Evolutionary conservation across 306 rosid species (phyloP).

Genomic region (Inga oerstediana): DNA sequence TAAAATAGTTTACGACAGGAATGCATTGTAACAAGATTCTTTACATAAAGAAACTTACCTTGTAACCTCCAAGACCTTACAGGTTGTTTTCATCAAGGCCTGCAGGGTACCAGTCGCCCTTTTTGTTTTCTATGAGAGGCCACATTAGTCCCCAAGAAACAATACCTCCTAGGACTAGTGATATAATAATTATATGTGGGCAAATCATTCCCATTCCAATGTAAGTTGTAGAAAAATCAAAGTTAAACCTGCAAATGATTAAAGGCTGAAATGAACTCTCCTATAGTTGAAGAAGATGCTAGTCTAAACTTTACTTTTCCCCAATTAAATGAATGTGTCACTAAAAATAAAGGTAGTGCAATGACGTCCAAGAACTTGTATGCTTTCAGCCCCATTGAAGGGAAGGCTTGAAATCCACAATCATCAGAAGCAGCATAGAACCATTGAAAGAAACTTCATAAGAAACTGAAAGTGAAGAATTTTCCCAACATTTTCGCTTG

Average conservation of each 20-base stretch:
- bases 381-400: slow-evolving; percentile 59
- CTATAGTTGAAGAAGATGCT: not conserved
- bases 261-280: slow-evolving; percentile 3
- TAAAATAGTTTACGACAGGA: not conserved
- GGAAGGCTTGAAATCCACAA: slow-evolving; percentile 55
- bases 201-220: slow-evolving; percentile 68
- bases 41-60: slow-evolving; percentile 33
- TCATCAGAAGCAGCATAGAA: slow-evolving; percentile 51
- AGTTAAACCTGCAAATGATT: slow-evolving; percentile 43
- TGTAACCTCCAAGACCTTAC: slow-evolving; percentile 52
- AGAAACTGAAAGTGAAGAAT: slow-evolving; percentile 52
- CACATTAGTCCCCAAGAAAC: slow-evolving; percentile 64
- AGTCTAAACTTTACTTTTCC: slow-evolving; percentile 19
- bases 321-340: not conserved
- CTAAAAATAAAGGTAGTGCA: slow-evolving; percentile 12
- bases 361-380: slow-evolving; percentile 35
- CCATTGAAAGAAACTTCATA: slow-evolving; percentile 66
- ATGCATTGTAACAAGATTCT: too few species aligned
- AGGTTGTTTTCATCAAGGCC: slow-evolving; percentile 30
- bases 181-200: slow-evolving; percentile 54
- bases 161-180: slow-evolving; percentile 57
- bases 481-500: slow-evolving; percentile 54
- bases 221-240: slow-evolving; percentile 55
- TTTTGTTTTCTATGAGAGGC: slow-evolving; percentile 48
- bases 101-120: slow-evolving; percentile 45